Evolutionary conservation across 1,139 yeast species (phyloP), one percentile per base, ranked within the genome.

Genomic region (Debaryomycetaceae sp.): DNA sequence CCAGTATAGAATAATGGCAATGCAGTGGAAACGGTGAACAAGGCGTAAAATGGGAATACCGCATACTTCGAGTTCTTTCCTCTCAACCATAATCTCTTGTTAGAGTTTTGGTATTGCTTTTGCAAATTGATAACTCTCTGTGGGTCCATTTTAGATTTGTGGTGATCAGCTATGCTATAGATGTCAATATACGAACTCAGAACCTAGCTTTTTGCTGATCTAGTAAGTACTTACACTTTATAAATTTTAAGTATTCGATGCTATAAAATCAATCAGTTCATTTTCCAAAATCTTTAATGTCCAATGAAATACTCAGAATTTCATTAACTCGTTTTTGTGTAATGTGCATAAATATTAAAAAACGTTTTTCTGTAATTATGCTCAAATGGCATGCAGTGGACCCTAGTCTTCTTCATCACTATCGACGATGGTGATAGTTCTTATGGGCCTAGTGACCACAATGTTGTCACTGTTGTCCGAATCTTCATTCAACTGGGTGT

Each of bases 31-130:
- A 84, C 75, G 48, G 91, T 74, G 73, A 89, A 86, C 52, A 87
- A 73, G 52, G 89, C 94, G 75, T 81, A 87, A 80, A 84, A 91
- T 64, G 97, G 97, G 71, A 85, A 87, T 55, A 89, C 78, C 64
- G 84, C 70, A 59, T 78, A 70, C 72, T 87, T 87, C 53, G 96
- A 81, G 70, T 91, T 82, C 51, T 72, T 63, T 36, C 76, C 76
- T 76, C 83, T 81, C 75, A 81, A 71, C 88, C 87, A 84, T 63
- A 85, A 75, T 58, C 83, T 85, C 69, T 83, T 79, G 60, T 75
- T 68, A 50, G 91, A 76, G 54, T 70, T 61, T 71, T 85, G 94
- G 76, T 81, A 85, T 54, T 78, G 69, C 69, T 77, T 83, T 75
- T 85, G 94, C 65, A 83, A 71, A 61, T 81, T 78, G 55, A 84